Evolutionary conservation across 2,329 filamentous ascomycete genomes (phyloP), one percentile per base, ranked within the genome.

Genomic region (Gnomoniopsis sp.): DNA sequence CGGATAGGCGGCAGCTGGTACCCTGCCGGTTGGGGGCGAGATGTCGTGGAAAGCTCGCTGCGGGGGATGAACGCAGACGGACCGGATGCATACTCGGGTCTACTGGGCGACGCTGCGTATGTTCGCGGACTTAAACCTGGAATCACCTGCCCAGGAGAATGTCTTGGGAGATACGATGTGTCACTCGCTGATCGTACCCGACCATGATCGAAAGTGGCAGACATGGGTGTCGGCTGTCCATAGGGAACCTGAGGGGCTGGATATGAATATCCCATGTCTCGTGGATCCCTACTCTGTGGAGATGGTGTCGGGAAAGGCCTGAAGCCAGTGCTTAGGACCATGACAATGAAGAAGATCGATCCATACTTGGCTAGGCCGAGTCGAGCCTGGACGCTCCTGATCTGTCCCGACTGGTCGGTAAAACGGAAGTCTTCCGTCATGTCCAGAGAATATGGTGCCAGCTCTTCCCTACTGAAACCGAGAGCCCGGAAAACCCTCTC

Each of bases 311-410:
- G 75, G 48, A 72, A 72, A 17, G 73, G 68, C 41, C 74, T 74
- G 2, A 72, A 60, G 1, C 70, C 67, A 0, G 74, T 63, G 26
- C 65, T 72, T 59, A 86, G 67, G 44, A 79, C 64, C 56, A 87
- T 65, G 8, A 86, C 80, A 46, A 88, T 77, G 63, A 87, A 87
- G 68, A 84, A 88, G 59, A 86, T 83, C 43, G 83, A 84, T 3
- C 83, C 81, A 62, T 80, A 79, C 65, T 85, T 87, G 14, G 79
- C 81, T 33, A 88, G 74, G 1, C 84, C 83, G 41, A 87, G 67
- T 1, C 79, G 81, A 33, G 84, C 72, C 2, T 77, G 72, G 59
- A 80, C 78, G 11, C 74, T 73, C 59, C 83, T 74, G 33, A 74
- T 72, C 59, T 82, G 81, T 19, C 83, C 81, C 53, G 85, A 81